Base-by-base conservation (phyloP, 2,329 filamentous ascomycete species). In the Sarocladiaceae sp. region DNA sequence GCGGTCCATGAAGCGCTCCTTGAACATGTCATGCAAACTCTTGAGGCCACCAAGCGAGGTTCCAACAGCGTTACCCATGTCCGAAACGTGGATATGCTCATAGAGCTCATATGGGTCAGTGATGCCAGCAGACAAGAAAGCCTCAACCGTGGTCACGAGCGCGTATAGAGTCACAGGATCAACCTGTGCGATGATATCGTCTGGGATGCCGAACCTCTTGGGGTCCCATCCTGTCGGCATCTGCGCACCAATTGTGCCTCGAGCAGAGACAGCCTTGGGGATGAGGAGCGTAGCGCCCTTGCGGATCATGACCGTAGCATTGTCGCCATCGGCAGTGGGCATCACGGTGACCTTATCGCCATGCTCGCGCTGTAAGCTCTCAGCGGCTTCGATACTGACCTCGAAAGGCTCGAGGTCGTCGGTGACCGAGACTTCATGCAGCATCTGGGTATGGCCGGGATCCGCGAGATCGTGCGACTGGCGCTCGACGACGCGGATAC, bases 21-120 rank as follows among this genome's bases (percentile, higher is more conserved):
- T 93, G 76, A 97, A 95, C 91, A 98, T 98, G 57, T 91, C 91
- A 58, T 89, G 84, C 52, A 98, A 78, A 56, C 93, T 93, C 57
- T 80, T 81, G 49, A 89, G 85, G 69, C 93, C 94, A 77, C 93
- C 93, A 73, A 98, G 95, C 74, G 93, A 93, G 24, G 94, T 97
- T 67, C 93, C 93, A 55, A 98, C 83, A 62, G 91, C 97, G 77
- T 98, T 98, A 65, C 93, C 93, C 43, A 98, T 87, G 62, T 98
- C 88, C 6, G 93, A 97, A 49, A 98, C 82, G 66, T 98, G 93
- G 51, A 98, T 90, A 59, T 98, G 97, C 74, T 97, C 90, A 80
- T 98, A 98, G 72, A 98, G 97, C 70, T 98, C 93, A 62, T 97
- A 98, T 16, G 93, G 94, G 62, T 98, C 94, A 19, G 93, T 97